phyloP scores from a whole-genome alignment of 345 rosid genomes.

The Gossypium mustelinum region DNA sequence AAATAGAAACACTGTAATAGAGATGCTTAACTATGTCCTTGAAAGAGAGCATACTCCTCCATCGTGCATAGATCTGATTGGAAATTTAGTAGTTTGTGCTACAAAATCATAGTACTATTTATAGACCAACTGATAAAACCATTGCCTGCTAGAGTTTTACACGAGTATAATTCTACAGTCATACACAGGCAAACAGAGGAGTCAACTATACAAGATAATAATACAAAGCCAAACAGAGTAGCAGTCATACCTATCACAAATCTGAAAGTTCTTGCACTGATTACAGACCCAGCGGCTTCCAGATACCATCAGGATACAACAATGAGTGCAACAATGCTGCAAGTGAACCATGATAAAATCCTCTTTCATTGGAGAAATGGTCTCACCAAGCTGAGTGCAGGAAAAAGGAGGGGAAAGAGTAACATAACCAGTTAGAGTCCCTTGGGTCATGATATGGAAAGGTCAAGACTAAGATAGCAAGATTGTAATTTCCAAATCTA shows the following conservation, averaged over 20 bases:
- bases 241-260: conserved; percentile 80
- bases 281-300: conserved; percentile 90
- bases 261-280: conserved; percentile 87
- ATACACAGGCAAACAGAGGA: background rate
- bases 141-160: background rate
- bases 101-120: background rate
- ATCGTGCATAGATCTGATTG: background rate
- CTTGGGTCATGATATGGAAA: background rate
- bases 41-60: background rate
- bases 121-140: background rate
- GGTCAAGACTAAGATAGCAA: background rate
- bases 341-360: conserved; percentile 99
- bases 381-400: conserved; percentile 87
- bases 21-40: background rate
- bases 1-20: background rate
- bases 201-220: background rate
- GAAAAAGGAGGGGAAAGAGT: conserved; percentile 7
- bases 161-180: background rate
- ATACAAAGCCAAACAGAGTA: conserved; percentile 14
- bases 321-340: conserved; percentile 87
- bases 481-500: background rate
- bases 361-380: conserved; percentile 96
- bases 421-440: background rate
- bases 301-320: conserved; percentile 83
- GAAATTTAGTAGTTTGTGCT: background rate